phyloP scores from a whole-genome alignment of 2,329 filamentous ascomycete genomes.

The Cyanodermella asteris region DNA sequence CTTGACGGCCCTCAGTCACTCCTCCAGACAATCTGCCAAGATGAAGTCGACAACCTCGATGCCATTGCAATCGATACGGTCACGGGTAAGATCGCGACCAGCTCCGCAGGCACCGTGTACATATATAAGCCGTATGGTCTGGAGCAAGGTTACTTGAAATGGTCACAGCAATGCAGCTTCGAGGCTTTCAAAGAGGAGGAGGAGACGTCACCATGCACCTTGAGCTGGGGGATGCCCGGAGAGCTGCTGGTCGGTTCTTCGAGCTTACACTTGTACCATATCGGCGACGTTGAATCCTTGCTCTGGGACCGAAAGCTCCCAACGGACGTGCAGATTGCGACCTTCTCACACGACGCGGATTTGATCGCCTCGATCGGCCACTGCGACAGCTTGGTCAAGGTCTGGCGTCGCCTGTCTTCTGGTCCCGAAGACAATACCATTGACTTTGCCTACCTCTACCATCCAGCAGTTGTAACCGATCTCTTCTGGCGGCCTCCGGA shows the following conservation, averaged over 20 bases:
- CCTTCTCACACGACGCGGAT: slow-evolving; percentile 67
- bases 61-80: slow-evolving; percentile 62
- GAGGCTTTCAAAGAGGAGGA: slow-evolving; percentile 23
- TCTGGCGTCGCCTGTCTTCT: slow-evolving; percentile 77
- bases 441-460: slow-evolving; percentile 75
- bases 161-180: slow-evolving; percentile 42
- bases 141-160: slow-evolving; percentile 44
- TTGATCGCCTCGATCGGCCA: slow-evolving; percentile 64
- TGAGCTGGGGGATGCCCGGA: slow-evolving; percentile 75
- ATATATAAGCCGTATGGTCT: slow-evolving; percentile 57
- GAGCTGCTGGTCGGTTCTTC: slow-evolving; percentile 63
- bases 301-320: slow-evolving; percentile 60
- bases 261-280: slow-evolving; percentile 42
- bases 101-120: slow-evolving; percentile 43
- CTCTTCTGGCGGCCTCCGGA: slow-evolving; percentile 69
- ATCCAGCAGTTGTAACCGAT: slow-evolving; percentile 58
- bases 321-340: slow-evolving; percentile 49
- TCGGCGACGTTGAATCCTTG: slow-evolving; percentile 18
- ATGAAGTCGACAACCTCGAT: slow-evolving; percentile 45
- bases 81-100: slow-evolving; percentile 67
- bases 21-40: slow-evolving; percentile 78
- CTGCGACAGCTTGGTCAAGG: slow-evolving; percentile 67
- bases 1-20: slow-evolving; percentile 52
- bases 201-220: slow-evolving; percentile 24
- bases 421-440: slow-evolving; percentile 67